Conservation (phyloP, 768 basidiomycete species). For the Leccinum rimulosum region DNA sequence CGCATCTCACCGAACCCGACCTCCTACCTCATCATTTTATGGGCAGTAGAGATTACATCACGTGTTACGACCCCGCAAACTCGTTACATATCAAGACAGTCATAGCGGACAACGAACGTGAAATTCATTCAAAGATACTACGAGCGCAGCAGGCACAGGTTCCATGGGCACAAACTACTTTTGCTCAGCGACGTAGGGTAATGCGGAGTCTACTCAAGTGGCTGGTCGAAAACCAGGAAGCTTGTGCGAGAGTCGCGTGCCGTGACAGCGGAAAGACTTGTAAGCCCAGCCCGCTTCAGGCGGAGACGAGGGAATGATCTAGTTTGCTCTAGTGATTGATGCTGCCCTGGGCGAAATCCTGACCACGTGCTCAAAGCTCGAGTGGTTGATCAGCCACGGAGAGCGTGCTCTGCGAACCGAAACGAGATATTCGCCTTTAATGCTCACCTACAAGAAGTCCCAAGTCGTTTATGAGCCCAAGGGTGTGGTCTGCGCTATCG, state of each 20-base stretch:
- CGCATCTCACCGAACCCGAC: slow-evolving; percentile 56
- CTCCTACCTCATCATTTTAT: slow-evolving; percentile 50
- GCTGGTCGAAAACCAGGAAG: slow-evolving; percentile 88
- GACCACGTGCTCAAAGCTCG: slow-evolving; percentile 92
- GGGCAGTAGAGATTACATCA: slow-evolving; percentile 67
- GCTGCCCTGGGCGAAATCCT: slow-evolving; percentile 93
- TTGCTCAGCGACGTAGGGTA: slow-evolving; percentile 77
- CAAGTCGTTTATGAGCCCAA: slow-evolving; percentile 86
- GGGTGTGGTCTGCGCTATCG: slow-evolving; percentile 89
- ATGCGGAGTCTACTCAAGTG: slow-evolving; percentile 86
- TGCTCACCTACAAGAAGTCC: slow-evolving; percentile 75
- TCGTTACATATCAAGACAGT: slow-evolving; percentile 76
- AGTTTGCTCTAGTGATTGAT: slow-evolving; percentile 67
- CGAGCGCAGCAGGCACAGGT: slow-evolving; percentile 65
- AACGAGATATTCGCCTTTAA: slow-evolving; percentile 59
- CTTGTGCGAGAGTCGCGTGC: slow-evolving; percentile 83
- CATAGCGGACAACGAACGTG: slow-evolving; percentile 67
- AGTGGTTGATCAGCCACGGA: slow-evolving; percentile 87
- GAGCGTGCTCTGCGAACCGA: slow-evolving; percentile 75
- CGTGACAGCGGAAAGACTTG: slow-evolving; percentile 95
- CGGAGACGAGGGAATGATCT: neutral
- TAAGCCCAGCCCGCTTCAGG: slow-evolving; percentile 37
- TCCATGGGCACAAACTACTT: slow-evolving; percentile 72
- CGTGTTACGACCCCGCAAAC: slow-evolving; percentile 90
- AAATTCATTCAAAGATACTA: slow-evolving; percentile 72